Evolutionary conservation across 2,329 filamentous ascomycete species (phyloP).

Genomic region (Exserohilum rostratum): DNA sequence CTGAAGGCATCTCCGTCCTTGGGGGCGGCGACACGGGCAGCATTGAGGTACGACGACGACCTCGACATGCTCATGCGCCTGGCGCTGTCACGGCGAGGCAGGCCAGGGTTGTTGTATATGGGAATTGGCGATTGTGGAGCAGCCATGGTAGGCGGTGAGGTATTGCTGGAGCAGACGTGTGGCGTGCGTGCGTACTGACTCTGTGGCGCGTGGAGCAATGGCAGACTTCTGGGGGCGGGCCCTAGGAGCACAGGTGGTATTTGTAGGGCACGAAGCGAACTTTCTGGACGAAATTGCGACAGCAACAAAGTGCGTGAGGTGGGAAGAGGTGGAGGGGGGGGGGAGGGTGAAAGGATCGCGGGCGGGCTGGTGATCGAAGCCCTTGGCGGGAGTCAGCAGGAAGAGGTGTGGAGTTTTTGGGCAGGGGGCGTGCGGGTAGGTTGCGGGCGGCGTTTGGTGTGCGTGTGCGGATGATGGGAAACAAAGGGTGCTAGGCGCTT

Average conservation of each 20-base stretch:
- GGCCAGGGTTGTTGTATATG: slow-evolving; percentile 29
- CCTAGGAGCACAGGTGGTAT: slow-evolving; percentile 27
- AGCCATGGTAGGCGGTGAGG: slow-evolving; percentile 26
- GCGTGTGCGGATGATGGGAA: slow-evolving; percentile 21
- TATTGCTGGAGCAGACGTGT: slow-evolving; percentile 5
- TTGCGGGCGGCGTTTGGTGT: slow-evolving; percentile 9
- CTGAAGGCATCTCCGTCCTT: slow-evolving; percentile 48
- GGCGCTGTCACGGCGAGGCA: slow-evolving; percentile 34
- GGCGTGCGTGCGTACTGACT: slow-evolving; percentile 5
- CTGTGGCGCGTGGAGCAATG: slow-evolving; percentile 7
- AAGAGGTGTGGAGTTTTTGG: slow-evolving; percentile 28
- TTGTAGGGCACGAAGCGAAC: slow-evolving; percentile 24
- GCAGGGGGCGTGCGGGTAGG: slow-evolving; percentile 22
- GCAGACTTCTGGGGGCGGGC: slow-evolving; percentile 14
- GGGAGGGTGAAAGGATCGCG: slow-evolving; percentile 27
- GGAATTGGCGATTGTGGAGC: slow-evolving; percentile 24
- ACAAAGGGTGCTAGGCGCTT: slow-evolving; percentile 15
- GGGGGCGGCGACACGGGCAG: slow-evolving; percentile 40
- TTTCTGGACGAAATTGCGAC: slow-evolving; percentile 17
- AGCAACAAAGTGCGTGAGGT: slow-evolving; percentile 8
- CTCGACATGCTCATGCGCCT: slow-evolving; percentile 33
- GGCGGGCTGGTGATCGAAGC: slow-evolving; percentile 32
- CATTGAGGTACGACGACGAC: slow-evolving; percentile 31
- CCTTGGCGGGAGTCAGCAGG: slow-evolving; percentile 30
- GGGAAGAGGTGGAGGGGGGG: slow-evolving; percentile 14